Base-by-base conservation (phyloP, 257 asterid species). In the Petunia secreta region DNA sequence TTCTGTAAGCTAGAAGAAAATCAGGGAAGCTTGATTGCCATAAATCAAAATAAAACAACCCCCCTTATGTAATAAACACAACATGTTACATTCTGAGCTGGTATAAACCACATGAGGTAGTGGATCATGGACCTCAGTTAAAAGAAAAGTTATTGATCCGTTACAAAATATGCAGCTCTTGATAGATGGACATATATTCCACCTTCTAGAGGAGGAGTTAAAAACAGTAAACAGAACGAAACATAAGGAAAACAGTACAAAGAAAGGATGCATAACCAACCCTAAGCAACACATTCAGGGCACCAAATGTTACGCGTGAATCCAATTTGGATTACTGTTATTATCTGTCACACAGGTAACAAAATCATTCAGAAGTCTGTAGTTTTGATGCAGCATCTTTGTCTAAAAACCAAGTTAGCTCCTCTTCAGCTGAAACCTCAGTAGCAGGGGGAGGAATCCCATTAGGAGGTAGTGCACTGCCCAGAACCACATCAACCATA, bases 381-480 rank as follows among this genome's bases (percentile, higher is more conserved):
- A 91, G 91, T 80, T 89, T 79, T 4, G 97, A 88, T 84, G 93
- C 94, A 75, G 98, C 94, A 82, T 89, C 94, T 80, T 87, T 86
- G 85, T 92, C 97, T 88, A 94, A 73, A 82, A 94, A 94, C 97
- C 95, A 92, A 2, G 91, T 88, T 50, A 92, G 79, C 81, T 86
- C 89, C 43, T 82, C 89, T 79, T 90, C 94, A 37, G 97, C 90
- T 1, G 90, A 84, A 57, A 92, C 94, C 77, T 89, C 83, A 40
- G 89, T 74, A 66, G 82, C 83, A 59, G 97, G 97, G 83, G 91
- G 78, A 6, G 89, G 87, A 36, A 63, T 75, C 10, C 85, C 77
- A 63, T 52, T 75, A 1, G 78, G 80, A 53, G 75, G 1, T 0
- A 16, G 75, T 4, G 52, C 85, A 4, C 62, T 43, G 3, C 87